Base-by-base conservation (phyloP, 2,329 filamentous ascomycete genomes). In the Botryosphaeria dothidea region DNA sequence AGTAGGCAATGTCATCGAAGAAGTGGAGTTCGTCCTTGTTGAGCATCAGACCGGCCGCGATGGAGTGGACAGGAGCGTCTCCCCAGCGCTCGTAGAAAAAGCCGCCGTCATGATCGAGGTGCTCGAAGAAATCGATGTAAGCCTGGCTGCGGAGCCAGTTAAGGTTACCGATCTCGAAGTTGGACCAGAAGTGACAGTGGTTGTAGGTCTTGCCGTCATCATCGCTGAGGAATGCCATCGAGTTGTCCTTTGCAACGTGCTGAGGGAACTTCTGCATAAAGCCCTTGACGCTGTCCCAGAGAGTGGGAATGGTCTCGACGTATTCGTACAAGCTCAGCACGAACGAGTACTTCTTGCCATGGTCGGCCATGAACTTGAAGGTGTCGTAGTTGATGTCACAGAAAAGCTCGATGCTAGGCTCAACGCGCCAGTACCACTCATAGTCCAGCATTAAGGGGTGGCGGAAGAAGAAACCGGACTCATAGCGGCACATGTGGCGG, bases 11-110 rank as follows among this genome's bases (percentile, higher is more conserved):
- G 74, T 99, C 94, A 79, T 99, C 92, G 84, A 98, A 99, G 83
- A 99, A 99, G 79, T 99, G 95, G 68, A 99, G 88, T 77, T 99
- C 89, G 57, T 95, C 91, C 83, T 96, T 97, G 79, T 91, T 90
- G 69, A 99, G 84, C 78, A 98, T 86, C 45, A 99, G 82, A 67
- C 86, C 86, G 3, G 95, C 95, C 15, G 92, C 95, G 70, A 99
- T 97, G n/a, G 94, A 97, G 82, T 99, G 95, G 5, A 99, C 92
- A 0, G 95, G 95, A 5, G 95, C 95, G 79, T 99, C 94, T 66
- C 94, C 94, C 94, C 94, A 99, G 72, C 94, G 90, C 81, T 99
- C 95, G 78, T 98, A 98, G 84, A 97, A 98, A 86, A 99, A 99
- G 68, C 95, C 95, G 68, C 95, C 95, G 62, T 96, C 93, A 70